phyloP scores from a whole-genome alignment of 2,329 filamentous ascomycete species.

The Pseudopyricularia cyperi region DNA sequence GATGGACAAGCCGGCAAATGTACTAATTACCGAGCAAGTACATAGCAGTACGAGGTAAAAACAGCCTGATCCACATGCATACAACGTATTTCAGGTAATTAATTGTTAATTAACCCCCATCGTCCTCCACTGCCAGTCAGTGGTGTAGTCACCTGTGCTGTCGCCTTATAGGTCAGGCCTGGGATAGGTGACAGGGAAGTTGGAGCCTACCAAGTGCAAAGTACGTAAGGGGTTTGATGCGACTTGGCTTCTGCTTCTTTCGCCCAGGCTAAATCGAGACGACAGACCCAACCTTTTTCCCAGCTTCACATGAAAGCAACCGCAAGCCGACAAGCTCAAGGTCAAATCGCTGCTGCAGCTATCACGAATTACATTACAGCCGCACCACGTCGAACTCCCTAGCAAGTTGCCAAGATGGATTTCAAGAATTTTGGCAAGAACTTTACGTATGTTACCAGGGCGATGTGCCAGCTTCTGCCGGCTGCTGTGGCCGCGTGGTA shows the following conservation, averaged over 20 bases:
- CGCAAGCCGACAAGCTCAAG: not conserved
- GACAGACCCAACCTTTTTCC: not conserved
- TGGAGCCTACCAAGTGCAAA: not conserved
- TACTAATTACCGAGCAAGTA: too few species aligned
- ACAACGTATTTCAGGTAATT: too few species aligned
- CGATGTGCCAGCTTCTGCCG: slow-evolving; percentile 1
- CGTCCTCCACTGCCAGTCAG: not conserved
- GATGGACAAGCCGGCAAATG: too few species aligned
- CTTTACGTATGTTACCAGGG: slow-evolving; percentile 28
- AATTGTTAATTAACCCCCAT: not conserved
- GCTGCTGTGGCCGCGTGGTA: not conserved
- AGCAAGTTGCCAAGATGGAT: slow-evolving; percentile 31
- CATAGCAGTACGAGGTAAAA: too few species aligned
- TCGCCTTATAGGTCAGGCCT: not conserved
- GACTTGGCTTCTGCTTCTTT: not conserved
- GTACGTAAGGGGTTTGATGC: not conserved
- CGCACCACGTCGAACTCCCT: not conserved
- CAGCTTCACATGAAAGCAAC: not conserved
- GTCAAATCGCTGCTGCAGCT: not conserved
- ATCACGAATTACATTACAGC: not conserved
- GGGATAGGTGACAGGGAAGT: not conserved
- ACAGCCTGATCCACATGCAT: too few species aligned
- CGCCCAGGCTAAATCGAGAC: not conserved
- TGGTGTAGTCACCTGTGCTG: too few species aligned
- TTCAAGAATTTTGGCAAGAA: slow-evolving; percentile 46